Base-by-base conservation (phyloP, 129 eudicot genomes). In the Chrysanthemum makinoi region DNA sequence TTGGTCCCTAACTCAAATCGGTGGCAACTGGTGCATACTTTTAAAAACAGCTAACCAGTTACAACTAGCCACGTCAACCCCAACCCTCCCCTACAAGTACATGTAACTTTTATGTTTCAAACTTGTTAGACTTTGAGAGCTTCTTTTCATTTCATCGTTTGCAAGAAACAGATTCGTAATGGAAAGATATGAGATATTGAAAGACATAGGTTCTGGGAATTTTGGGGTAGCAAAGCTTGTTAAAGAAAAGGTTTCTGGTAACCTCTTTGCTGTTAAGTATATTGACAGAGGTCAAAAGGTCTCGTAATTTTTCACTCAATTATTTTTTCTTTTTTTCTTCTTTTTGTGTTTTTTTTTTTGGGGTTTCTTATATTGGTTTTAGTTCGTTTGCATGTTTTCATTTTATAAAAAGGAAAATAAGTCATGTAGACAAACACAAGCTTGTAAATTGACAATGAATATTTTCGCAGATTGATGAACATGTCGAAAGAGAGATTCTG, bases 261-360 rank as follows among this genome's bases (percentile, higher is more conserved):
- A 87, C 47, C 90, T 86, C 76, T 83, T 63, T 75, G 96, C 96
- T 14, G 80, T 89, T 70, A 89, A 89, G 80, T 85, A 80, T 70
- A 89, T 89, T 61, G 88, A 89, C 66, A 84, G 96, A 66, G 96
- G 96, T 76, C 77, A 86, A 22, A 89, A 86, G 96, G 96, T 85
- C n/a, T 20, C 7, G 52, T 4, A 44, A 5, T 26, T 24, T 35
- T n/a, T 68, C 15, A 22, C n/a, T 71, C 26, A 6, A 13, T 5
- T 26, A 10, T 1, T 28, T 24, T 8, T 60, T 22, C 5, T 20
- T 0, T 10, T 60, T 50, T 0, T 10, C 26, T 50, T 47, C 28
- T 49, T 30, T 17, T 57, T n/a, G 46, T 17, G 13, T 59, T 26
- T 2, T 10, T 22, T 59, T 59, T 13, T 11, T 11, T 58, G 58